Evolutionary conservation across 2,329 filamentous ascomycete species (phyloP).

Genomic region (Fusarium denticulatum): DNA sequence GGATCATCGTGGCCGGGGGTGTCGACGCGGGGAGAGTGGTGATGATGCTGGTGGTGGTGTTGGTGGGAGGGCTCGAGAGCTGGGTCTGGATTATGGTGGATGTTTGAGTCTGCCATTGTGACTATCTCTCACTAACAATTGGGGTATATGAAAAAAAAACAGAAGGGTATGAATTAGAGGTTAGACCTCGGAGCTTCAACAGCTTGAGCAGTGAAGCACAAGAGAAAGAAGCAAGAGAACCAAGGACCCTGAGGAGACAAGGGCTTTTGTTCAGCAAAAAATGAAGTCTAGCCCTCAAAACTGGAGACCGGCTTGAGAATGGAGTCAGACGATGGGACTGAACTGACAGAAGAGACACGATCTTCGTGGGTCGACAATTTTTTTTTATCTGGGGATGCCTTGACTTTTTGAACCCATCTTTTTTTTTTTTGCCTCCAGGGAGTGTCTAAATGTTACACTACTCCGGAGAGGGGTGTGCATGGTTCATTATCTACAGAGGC

Average conservation of each 20-base stretch:
- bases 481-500: background rate
- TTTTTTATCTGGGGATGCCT: slow-evolving; percentile 15
- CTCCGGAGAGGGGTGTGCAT: background rate
- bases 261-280: slow-evolving; percentile 7
- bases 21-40: slow-evolving; percentile 52
- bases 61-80: slow-evolving; percentile 51
- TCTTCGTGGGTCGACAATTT: slow-evolving; percentile 20
- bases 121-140: background rate
- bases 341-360: slow-evolving; percentile 10
- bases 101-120: slow-evolving; percentile 30
- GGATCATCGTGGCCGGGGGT: slow-evolving; percentile 52
- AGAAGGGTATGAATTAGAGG: background rate
- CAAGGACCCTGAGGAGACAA: background rate
- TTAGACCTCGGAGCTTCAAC: slow-evolving; percentile 15
- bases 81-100: slow-evolving; percentile 37
- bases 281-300: slow-evolving; percentile 5
- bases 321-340: background rate
- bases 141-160: background rate
- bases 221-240: background rate
- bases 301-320: background rate
- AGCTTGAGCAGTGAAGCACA: slow-evolving; percentile 29
- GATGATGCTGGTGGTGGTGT: slow-evolving; percentile 55
- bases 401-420: slow-evolving; percentile 24
- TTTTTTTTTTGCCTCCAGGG: slow-evolving; percentile 6
- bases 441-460: too few relatives aligned